Evolutionary conservation across 176 grass and related monocot genomes (phyloP).

Genomic region (Thinopyrum elongatum): DNA sequence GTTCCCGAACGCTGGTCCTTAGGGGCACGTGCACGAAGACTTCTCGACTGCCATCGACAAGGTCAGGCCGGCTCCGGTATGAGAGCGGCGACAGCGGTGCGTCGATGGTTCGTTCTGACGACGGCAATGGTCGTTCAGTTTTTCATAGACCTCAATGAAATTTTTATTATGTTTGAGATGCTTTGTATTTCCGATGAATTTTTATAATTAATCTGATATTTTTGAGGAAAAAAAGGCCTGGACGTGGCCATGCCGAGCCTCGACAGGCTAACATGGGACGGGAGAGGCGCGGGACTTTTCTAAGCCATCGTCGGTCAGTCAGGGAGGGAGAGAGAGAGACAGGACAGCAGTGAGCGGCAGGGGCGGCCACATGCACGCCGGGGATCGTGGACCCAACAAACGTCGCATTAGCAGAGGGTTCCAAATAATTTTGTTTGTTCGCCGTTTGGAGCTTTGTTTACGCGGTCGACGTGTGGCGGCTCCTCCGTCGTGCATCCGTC

Average conservation of each 20-base stretch:
- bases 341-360: background rate
- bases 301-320: background rate
- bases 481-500: background rate
- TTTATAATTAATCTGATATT: too few species aligned
- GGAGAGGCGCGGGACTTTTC: background rate
- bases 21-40: too few species aligned
- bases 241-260: background rate
- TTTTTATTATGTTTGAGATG: too few species aligned
- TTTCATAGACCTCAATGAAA: too few species aligned
- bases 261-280: background rate
- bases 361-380: background rate
- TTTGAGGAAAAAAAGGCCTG: too few species aligned
- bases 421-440: background rate
- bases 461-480: constrained; percentile 24
- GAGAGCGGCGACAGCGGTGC: too few species aligned
- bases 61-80: too few species aligned
- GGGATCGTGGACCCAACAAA: constrained; percentile 38
- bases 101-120: too few species aligned
- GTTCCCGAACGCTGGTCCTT: too few species aligned
- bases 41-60: too few species aligned
- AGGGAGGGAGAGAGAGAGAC: background rate
- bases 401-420: background rate
- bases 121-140: too few species aligned
- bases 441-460: background rate
- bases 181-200: too few species aligned